Percentiles rank a stretch among this genome's conserved stretches.
Conservation (phyloP, 306 rosid species). For the Alnus glutinosa region DNA sequence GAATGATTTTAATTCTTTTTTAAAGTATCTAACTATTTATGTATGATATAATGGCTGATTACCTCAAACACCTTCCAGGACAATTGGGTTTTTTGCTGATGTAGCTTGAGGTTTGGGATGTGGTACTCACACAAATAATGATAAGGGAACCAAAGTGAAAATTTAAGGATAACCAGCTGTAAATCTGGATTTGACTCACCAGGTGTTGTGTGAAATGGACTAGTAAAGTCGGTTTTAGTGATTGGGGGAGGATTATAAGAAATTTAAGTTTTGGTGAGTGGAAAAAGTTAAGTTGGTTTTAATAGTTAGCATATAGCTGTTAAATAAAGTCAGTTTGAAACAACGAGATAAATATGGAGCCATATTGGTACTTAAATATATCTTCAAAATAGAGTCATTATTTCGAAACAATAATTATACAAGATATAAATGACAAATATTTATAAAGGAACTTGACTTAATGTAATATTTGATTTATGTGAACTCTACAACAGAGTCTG, state of each 20-base stretch:
- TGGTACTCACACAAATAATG: not conserved
- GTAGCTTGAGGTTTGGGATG: not conserved
- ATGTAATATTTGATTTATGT: not conserved
- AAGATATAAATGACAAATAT: no score
- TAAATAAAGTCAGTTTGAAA: not conserved
- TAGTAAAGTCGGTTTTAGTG: not conserved
- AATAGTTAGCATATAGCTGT: not conserved
- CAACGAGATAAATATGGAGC: not conserved
- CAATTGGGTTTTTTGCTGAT: not conserved
- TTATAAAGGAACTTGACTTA: not conserved
- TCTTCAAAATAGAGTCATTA: no score
- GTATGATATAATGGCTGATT: not conserved
- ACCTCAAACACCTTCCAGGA: not conserved
- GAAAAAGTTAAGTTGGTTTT: not conserved
- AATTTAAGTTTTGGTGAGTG: not conserved
- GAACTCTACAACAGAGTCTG: not conserved
- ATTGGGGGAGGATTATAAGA: not conserved
- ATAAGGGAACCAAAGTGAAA: not conserved
- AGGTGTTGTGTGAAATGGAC: not conserved
- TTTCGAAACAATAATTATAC: no score
- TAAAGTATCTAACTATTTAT: not conserved
- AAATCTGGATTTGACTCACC: slow-evolving; percentile 1
- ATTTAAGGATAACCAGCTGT: not conserved
- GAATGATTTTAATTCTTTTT: no score
- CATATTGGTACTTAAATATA: no score